Evolutionary conservation across 73 alveolate genomes (phyloP), one percentile per base, ranked within the genome.

Genomic region (Diophrys appendiculata): DNA sequence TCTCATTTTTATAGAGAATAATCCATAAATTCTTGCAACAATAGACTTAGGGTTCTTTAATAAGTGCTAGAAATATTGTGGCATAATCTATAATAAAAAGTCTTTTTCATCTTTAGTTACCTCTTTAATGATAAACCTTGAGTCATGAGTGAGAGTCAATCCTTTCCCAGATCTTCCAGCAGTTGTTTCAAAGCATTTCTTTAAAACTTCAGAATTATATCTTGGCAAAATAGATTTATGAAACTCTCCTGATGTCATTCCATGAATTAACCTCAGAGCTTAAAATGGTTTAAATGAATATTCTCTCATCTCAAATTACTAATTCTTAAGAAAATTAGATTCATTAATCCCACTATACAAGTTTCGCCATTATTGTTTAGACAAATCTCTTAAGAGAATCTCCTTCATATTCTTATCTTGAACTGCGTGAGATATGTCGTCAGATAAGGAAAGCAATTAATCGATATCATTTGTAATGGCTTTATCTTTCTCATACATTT

Each of bases 271-370:
- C 60, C 88, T 79, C 29, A 79, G 69, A 31, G 68, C 69, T 54
- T 79, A 53, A 68, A 79, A 79, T 18, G 69, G 35, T 28, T 43
- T 55, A 52, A 81, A 43, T 2, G 88, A n/a, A 52, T 79, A 79
- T 43, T 79, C 88, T 11, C 81, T 79, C 67, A 60, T 60, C 68
- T 53, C 33, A 69, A 79, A 79, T 2, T 3, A 34, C 31, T 69
- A 25, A 33, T 52, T 65, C n/a, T n/a, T n/a, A n/a, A n/a, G n/a
- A n/a, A n/a, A n/a, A n/a, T n/a, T n/a, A n/a, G n/a, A n/a, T n/a
- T n/a, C n/a, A n/a, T n/a, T n/a, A n/a, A n/a, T n/a, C n/a, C n/a
- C n/a, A n/a, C n/a, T n/a, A n/a, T n/a, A n/a, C n/a, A n/a, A n/a
- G n/a, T n/a, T n/a, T n/a, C n/a, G n/a, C n/a, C n/a, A n/a, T n/a